Conservation (phyloP, 768 basidiomycete genomes). For the Mycena rebaudengoi region DNA sequence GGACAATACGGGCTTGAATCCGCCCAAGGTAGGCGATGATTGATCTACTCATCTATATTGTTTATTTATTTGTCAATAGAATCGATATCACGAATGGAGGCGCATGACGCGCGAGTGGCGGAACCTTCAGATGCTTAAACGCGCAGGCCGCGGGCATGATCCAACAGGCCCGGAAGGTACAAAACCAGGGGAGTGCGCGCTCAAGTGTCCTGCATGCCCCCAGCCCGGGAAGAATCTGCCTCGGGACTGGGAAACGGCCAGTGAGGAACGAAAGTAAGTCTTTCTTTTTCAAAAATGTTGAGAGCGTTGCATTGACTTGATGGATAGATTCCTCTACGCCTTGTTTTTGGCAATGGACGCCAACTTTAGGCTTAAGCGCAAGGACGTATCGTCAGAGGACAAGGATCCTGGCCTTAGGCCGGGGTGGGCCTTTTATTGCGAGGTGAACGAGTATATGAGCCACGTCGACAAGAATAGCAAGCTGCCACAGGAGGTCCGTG, state of each 20-base stretch:
- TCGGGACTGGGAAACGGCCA: slow-evolving; percentile 9
- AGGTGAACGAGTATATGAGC: slow-evolving; percentile 27
- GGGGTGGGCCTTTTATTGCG: slow-evolving; percentile 40
- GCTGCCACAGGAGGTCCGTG: neutral
- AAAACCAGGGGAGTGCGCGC: neutral
- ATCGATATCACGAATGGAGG: slow-evolving; percentile 31
- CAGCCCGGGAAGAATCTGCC: slow-evolving; percentile 35
- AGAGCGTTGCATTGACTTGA: neutral
- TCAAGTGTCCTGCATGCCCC: slow-evolving; percentile 42
- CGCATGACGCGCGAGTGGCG: slow-evolving; percentile 17
- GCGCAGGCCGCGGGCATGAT: slow-evolving; percentile 19
- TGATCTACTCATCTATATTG: too few relatives aligned
- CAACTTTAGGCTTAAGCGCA: slow-evolving; percentile 32
- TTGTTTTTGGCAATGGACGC: slow-evolving; percentile 31
- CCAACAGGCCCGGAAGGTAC: neutral
- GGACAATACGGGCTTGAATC: slow-evolving; percentile 20
- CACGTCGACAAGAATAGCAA: neutral
- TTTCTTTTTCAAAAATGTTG: neutral
- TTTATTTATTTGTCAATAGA: neutral
- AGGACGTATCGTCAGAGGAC: slow-evolving; percentile 32
- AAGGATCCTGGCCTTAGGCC: slow-evolving; percentile 36
- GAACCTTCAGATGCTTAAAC: slow-evolving; percentile 25
- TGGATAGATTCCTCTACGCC: slow-evolving; percentile 20
- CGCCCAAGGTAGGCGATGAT: neutral
- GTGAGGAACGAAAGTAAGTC: slow-evolving; percentile 9